Base-by-base conservation (phyloP, 1,284 basidiomycete species). In the Trichosporon coremiiforme region DNA sequence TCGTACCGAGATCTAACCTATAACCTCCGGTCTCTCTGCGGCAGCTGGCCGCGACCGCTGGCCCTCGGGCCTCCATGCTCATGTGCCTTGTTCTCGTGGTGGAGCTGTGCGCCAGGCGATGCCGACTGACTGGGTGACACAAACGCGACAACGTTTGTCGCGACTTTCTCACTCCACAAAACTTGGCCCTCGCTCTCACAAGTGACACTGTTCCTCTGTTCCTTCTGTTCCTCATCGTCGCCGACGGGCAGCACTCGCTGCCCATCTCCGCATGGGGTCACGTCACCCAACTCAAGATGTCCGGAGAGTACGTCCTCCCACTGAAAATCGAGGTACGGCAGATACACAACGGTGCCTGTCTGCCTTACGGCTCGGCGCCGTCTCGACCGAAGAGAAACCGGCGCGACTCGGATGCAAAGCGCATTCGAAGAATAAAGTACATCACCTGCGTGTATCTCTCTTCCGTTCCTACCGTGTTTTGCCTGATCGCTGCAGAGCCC, bases 121-220 rank as follows among this genome's bases (percentile, higher is more conserved):
- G n/a, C n/a, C n/a, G n/a, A n/a, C n/a, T n/a, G n/a, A n/a, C 20
- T 7, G 50, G 10, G 53, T 55, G 25, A 55, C 53, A 55, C 22
- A 29, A 2, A 13, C 22, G 20, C 53, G 10, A 22, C 50, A 15
- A n/a, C 57, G 31, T 60, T 17, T 13, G 7, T 12, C 15, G 31
- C 5, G 6, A 35, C 15, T 35, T 60, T 33, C 57, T 60, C 57
- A 60, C 57, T 60, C 57, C 31, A 60, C 57, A 60, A 33, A 60
- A 25, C 50, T 15, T 13, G 6, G 15, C 41, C 15, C 41, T 45
- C 17, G 41, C 41, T 45, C 41, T 45, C 41, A 17, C 41, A 15
- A 45, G 41, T 45, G 3, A 45, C 41, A 45, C 13, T 45, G 41
- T 45, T 3, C 41, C 41, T 45, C 41, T 45, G 41, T 45, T 45